Evolutionary conservation across 1,139 yeast species (phyloP).

Genomic region (Pichia sp.): DNA sequence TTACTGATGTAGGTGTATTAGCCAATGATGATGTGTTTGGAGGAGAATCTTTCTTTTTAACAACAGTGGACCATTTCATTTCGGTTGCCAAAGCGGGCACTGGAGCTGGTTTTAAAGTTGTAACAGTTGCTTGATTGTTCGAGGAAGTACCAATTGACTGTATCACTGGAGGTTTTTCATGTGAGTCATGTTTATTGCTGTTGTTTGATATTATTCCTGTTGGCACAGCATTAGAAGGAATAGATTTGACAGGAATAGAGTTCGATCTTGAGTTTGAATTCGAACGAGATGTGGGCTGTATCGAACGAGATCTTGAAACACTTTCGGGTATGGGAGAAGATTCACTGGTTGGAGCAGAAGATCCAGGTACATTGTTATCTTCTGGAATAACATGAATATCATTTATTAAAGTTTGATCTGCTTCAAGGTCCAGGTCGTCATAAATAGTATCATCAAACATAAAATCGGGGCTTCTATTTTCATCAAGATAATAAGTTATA

Average conservation of each 20-base stretch:
- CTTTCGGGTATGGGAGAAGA: conserved; percentile 7
- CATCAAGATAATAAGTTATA: conserved; percentile 62
- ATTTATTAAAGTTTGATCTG: conserved; percentile 44
- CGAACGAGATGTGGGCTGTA: conserved; percentile 8
- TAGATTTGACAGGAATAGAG: not conserved
- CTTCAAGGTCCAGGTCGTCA: conserved; percentile 56
- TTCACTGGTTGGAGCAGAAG: not conserved
- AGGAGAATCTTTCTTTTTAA: conserved; percentile 29
- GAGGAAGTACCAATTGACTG: conserved; percentile 15
- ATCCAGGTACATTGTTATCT: conserved; percentile 1
- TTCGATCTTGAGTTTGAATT: conserved; percentile 12
- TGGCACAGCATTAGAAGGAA: not conserved
- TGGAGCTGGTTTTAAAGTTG: conserved; percentile 60
- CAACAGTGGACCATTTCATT: conserved; percentile 66
- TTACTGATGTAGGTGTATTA: conserved; percentile 1
- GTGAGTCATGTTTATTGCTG: conserved; percentile 1
- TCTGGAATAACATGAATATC: conserved; percentile 38
- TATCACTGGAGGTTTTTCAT: conserved; percentile 14
- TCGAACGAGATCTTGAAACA: conserved; percentile 4
- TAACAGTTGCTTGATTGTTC: conserved; percentile 19
- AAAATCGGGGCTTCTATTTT: conserved; percentile 66
- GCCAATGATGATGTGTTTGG: conserved; percentile 2
- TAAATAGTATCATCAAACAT: conserved; percentile 73
- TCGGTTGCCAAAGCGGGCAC: conserved; percentile 59
- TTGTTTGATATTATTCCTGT: not conserved